Conservation (phyloP, 371 early-diverging fungal species). For the Syncephalis fuscata region DNA sequence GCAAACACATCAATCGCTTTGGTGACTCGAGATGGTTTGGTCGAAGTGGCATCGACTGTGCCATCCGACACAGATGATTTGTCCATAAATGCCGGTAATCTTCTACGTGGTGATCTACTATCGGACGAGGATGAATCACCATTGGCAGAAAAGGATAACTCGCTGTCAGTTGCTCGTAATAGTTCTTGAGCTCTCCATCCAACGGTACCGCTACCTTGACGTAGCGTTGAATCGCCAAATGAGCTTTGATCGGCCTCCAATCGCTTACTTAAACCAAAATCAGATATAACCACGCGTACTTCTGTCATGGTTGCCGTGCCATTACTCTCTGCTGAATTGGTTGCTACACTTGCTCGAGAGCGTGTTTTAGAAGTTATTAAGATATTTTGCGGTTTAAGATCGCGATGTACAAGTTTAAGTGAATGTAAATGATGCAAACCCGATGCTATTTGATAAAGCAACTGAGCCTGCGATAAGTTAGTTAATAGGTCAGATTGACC, state of each 20-base stretch:
- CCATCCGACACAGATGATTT: neutral
- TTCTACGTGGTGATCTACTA: neutral
- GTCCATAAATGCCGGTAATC: neutral
- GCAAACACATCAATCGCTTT: constrained; percentile 90
- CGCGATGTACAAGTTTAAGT: constrained; percentile 90
- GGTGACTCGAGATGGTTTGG: constrained; percentile 45
- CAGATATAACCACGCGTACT: constrained; percentile 73
- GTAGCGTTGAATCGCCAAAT: constrained; percentile 73
- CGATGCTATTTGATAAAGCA: constrained; percentile 57
- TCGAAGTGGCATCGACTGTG: too few relatives aligned
- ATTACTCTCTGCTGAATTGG: constrained; percentile 12
- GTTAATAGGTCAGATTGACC: constrained; percentile 13
- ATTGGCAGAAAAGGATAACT: constrained; percentile 3
- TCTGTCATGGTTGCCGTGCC: constrained; percentile 7
- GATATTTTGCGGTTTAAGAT: constrained; percentile 90
- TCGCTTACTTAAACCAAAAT: constrained; percentile 95
- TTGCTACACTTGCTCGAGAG: too few relatives aligned
- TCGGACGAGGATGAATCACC: constrained; percentile 1
- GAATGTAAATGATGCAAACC: constrained; percentile 83
- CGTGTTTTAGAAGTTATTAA: constrained; percentile 47
- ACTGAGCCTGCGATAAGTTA: constrained; percentile 22
- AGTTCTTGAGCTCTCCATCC: constrained; percentile 98
- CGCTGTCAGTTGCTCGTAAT: constrained; percentile 15
- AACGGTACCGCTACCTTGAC: constrained; percentile 65
- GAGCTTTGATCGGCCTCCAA: constrained; percentile 86